Evolutionary conservation across 164 flowering plant genomes (phyloP).

Genomic region (Cinnamomum micranthum): DNA sequence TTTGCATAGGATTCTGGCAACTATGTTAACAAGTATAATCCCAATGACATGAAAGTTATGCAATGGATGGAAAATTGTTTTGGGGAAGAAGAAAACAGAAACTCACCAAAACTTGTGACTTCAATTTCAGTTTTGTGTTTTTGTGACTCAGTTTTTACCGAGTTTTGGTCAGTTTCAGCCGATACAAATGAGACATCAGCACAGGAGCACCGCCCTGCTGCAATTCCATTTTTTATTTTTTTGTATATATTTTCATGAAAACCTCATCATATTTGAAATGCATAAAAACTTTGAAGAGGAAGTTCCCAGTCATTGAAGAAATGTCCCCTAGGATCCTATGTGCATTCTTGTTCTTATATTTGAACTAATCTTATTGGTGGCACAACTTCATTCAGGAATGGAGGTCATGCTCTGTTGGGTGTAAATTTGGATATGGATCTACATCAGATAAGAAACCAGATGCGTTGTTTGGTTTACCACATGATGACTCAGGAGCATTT

Average conservation of each 20-base stretch:
- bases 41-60: neutral
- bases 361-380: constrained; percentile 3
- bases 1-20: too few relatives aligned
- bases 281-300: neutral
- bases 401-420: constrained; percentile 73
- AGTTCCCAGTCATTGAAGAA: neutral
- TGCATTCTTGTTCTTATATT: neutral
- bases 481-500: constrained; percentile 25
- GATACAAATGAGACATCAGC: neutral
- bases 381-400: constrained; percentile 44
- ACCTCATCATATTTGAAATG: neutral
- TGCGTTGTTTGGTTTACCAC: constrained; percentile 64
- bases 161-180: neutral
- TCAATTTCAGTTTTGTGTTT: neutral
- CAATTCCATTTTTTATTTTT: neutral
- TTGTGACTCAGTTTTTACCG: neutral
- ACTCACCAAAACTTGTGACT: neutral
- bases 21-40: neutral
- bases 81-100: neutral
- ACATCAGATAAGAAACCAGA: constrained; percentile 40
- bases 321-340: neutral
- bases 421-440: constrained; percentile 45
- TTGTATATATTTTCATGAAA: neutral
- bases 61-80: neutral
- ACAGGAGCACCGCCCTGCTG: neutral